Percentiles rank a stretch among this genome's conserved stretches.
These are phyloP conservation scores for Rugosomyces carneus DNA, from an alignment of 1,284 basidiomycete genomes.

Conservation along the genomic window DNA sequence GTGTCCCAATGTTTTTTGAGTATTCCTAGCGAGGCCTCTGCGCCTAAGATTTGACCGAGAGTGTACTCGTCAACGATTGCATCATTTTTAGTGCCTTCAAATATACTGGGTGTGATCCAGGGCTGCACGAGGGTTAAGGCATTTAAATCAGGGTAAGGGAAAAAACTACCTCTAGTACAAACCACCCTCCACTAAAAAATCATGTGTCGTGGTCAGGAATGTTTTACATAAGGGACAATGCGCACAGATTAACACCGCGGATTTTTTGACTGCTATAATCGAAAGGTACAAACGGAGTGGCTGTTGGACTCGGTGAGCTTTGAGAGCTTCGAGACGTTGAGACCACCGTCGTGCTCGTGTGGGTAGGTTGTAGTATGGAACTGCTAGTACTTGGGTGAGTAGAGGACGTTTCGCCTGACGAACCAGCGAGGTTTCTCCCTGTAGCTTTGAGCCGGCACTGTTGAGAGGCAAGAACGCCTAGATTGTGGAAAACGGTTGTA, in stretches of 20 bases:
- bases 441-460: constrained; percentile 21
- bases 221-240: constrained; percentile 13
- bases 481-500: constrained; percentile 3
- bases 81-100: constrained; percentile 55
- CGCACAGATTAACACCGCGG: constrained; percentile 62
- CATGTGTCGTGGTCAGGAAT: constrained; percentile 4
- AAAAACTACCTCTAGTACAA: constrained; percentile 49
- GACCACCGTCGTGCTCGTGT: not conserved
- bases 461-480: constrained; percentile 8
- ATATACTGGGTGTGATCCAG: constrained; percentile 72
- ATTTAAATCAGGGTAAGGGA: constrained; percentile 1
- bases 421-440: constrained; percentile 7
- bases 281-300: constrained; percentile 31
- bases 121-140: constrained; percentile 35
- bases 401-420: constrained; percentile 4
- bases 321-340: not conserved
- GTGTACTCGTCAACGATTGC: constrained; percentile 68
- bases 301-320: constrained; percentile 6
- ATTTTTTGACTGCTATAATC: constrained; percentile 45
- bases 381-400: not conserved
- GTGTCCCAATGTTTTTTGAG: constrained; percentile 64
- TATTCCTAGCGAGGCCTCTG: constrained; percentile 37
- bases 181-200: constrained; percentile 50
- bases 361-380: not conserved
- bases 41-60: constrained; percentile 50